These are phyloP conservation scores for Scheffersomyces insectosa DNA, from an alignment of 1,139 yeast genomes.

Conservation along the genomic window DNA sequence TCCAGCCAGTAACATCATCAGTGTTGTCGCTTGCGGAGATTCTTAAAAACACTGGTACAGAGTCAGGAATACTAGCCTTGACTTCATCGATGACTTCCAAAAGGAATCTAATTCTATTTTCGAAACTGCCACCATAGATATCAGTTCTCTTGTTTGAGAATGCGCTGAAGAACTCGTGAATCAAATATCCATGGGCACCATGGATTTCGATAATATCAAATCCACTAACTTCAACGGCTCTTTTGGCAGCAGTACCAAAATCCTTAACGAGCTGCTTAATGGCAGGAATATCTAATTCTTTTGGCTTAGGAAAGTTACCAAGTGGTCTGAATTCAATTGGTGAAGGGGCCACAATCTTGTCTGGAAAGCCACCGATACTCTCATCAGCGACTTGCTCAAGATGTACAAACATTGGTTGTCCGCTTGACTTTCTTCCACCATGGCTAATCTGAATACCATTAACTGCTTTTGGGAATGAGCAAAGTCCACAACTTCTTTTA, in stretches of 20 bases:
- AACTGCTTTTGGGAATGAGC: constrained; percentile 53
- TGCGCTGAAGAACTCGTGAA: constrained; percentile 14
- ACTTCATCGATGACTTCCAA: constrained; percentile 24
- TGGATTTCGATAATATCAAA: constrained; percentile 18
- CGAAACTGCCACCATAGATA: constrained; percentile 19
- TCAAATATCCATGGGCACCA: constrained; percentile 18
- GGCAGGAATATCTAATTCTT: constrained; percentile 33
- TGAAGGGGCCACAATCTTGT: constrained; percentile 48
- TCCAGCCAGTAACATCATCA: constrained; percentile 45
- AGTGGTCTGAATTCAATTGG: constrained; percentile 35
- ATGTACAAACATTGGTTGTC: constrained; percentile 34
- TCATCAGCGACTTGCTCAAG: constrained; percentile 32
- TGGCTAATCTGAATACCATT: constrained; percentile 57
- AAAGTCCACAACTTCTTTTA: constrained; percentile 52
- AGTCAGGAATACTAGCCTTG: constrained; percentile 29
- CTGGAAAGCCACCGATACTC: constrained; percentile 43
- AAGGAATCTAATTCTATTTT: constrained; percentile 15
- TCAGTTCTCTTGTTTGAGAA: constrained; percentile 16
- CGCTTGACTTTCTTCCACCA: constrained; percentile 54
- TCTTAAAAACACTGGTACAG: constrained; percentile 45
- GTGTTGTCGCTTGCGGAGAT: constrained; percentile 43
- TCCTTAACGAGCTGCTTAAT: constrained; percentile 34
- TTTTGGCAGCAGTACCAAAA: constrained; percentile 30
- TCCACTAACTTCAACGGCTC: constrained; percentile 14
- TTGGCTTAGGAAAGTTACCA: constrained; percentile 28